Conservation (phyloP, 495 filamentous ascomycete species). For the Penicillium antarcticum region DNA sequence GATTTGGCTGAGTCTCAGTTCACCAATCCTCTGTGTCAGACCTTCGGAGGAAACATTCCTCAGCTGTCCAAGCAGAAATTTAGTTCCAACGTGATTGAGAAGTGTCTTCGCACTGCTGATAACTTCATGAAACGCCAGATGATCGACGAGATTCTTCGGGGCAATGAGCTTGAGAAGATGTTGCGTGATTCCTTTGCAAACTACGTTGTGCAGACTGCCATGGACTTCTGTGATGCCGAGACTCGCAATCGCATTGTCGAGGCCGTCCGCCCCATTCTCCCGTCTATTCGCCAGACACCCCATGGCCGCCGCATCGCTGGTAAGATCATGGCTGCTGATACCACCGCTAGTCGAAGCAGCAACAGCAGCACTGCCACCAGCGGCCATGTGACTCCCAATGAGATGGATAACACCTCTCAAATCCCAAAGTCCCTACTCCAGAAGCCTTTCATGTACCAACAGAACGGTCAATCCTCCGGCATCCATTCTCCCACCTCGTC, state of each 20-base stretch:
- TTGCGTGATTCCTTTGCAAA: conserved; percentile 91
- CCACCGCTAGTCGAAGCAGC: conserved; percentile 28
- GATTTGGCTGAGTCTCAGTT: conserved; percentile 81
- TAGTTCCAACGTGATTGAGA: conserved; percentile 98
- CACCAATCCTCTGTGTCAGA: conserved; percentile 76
- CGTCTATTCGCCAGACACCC: conserved; percentile 78
- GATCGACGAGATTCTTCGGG: conserved; percentile 75
- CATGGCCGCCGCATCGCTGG: conserved; percentile 88
- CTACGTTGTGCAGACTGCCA: conserved; percentile 95
- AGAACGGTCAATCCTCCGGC: conserved; percentile 14
- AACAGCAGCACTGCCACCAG: conserved; percentile 33
- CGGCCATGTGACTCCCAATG: conserved; percentile 38
- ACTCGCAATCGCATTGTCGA: conserved; percentile 75
- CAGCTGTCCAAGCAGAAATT: conserved; percentile 94
- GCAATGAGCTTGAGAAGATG: conserved; percentile 76
- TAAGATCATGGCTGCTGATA: conserved; percentile 62
- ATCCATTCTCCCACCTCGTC: conserved; percentile 20
- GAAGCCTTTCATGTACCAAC: conserved; percentile 30
- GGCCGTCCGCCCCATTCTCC: conserved; percentile 76
- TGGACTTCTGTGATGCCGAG: conserved; percentile 74
- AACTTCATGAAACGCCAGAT: conserved; percentile 68
- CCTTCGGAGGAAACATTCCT: conserved; percentile 71
- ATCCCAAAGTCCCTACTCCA: conserved; percentile 29
- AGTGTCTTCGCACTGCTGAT: conserved; percentile 83
- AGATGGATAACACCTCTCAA: conserved; percentile 31